phyloP scores from a whole-genome alignment of 305 asterid species.

The Monarda citriodora region DNA sequence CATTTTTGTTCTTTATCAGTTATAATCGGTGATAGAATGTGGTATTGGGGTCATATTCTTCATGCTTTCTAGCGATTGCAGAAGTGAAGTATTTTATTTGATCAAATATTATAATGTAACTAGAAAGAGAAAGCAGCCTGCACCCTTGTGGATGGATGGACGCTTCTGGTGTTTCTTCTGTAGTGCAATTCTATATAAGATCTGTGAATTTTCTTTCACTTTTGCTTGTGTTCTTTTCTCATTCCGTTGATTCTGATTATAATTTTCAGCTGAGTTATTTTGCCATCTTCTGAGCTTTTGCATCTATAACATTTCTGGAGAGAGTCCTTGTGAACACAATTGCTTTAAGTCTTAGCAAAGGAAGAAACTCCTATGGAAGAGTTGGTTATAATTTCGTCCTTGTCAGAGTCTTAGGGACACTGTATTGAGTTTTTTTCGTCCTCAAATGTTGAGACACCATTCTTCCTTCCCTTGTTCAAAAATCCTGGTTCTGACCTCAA shows the following conservation, averaged over 20 bases:
- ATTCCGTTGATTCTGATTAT: background rate
- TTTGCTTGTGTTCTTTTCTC: background rate
- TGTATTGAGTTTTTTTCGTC: background rate
- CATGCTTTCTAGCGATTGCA: background rate
- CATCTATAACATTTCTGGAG: background rate
- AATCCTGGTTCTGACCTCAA: background rate
- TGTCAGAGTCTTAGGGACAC: background rate
- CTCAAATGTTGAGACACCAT: slow-evolving; percentile 6
- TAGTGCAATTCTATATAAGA: background rate
- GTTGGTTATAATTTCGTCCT: background rate
- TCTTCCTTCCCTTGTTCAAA: background rate
- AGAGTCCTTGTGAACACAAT: background rate
- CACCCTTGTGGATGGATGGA: slow-evolving; percentile 2
- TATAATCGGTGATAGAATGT: background rate
- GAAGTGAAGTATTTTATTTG: background rate
- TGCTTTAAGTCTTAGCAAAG: background rate
- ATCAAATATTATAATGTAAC: slow-evolving; percentile 3
- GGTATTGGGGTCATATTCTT: background rate
- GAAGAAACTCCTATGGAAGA: background rate
- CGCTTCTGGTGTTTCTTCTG: slow-evolving; percentile 7
- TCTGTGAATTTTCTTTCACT: slow-evolving; percentile 1
- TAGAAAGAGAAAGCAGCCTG: slow-evolving; percentile 5
- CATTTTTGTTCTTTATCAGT: background rate
- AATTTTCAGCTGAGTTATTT: background rate
- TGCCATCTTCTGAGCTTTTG: too few species aligned